These are phyloP conservation scores for Jamesozyma gamospora DNA, from an alignment of 805 yeast species.

Conservation along the genomic window DNA sequence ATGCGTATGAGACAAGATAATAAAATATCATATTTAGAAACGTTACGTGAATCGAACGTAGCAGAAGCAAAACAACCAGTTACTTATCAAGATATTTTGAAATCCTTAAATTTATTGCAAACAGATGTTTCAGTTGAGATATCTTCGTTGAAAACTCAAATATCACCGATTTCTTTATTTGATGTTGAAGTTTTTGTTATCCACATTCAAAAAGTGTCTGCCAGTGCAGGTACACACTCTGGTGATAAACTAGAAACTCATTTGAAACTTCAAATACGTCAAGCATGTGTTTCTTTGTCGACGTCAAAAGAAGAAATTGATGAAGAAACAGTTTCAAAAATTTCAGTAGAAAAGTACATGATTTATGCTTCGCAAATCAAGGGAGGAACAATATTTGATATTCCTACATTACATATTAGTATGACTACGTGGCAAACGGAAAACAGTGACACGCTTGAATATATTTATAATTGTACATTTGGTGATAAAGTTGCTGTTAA, in stretches of 20 bases:
- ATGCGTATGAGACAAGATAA: conserved; percentile 66
- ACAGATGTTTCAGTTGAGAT: conserved; percentile 59
- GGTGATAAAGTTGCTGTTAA: conserved; percentile 85
- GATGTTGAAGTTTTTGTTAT: conserved; percentile 69
- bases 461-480: conserved; percentile 59
- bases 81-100: conserved; percentile 24
- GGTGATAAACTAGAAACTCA: conserved; percentile 38
- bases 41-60: conserved; percentile 48
- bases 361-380: conserved; percentile 44
- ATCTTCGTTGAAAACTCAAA: conserved; percentile 46
- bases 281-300: conserved; percentile 60
- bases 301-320: conserved; percentile 41
- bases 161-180: conserved; percentile 73
- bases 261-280: conserved; percentile 49
- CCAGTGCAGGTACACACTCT: conserved; percentile 36
- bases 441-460: conserved; percentile 48
- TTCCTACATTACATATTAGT: conserved; percentile 63
- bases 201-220: conserved; percentile 45
- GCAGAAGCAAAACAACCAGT: conserved; percentile 15
- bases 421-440: conserved; percentile 67
- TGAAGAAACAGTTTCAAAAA: conserved; percentile 37
- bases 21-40: conserved; percentile 62
- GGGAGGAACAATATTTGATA: conserved; percentile 72
- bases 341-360: conserved; percentile 47
- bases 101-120: conserved; percentile 35